Evolutionary conservation across 2,329 filamentous ascomycete species (phyloP), one percentile per base, ranked within the genome.

Genomic region (Didymella lethalis): DNA sequence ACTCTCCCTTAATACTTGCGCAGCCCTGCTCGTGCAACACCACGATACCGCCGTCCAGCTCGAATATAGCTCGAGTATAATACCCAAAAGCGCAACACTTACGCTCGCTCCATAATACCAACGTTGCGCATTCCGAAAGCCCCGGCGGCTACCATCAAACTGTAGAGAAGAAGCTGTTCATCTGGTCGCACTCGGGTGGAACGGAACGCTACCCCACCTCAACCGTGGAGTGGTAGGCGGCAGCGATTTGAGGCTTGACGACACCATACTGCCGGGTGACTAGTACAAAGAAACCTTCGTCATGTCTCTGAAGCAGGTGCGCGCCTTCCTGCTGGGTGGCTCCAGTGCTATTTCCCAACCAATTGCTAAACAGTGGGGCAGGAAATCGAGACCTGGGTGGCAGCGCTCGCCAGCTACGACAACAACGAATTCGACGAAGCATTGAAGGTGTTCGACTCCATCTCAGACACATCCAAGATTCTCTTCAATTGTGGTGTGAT

Each of bases 381-480:
- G 93, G 95, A 99, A 90, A 99, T 99, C 79, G 94, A 98, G 82
- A 96, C 92, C 48, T 99, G 95, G 95, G 95, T 98, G 67, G 84
- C 89, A 77, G 95, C 95, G 79, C 87, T 99, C 54, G 88, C 83
- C 70, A 89, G 90, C 75, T 99, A 99, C 82, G 95, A 99, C 81
- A 95, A 94, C 81, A 96, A 97, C 80, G 92, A 99, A 74, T 98
- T 96, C 79, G 94, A 98, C 73, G 90, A 94, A 66, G 88, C 95
- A 28, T 81, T 98, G 63, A 86, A 84, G 69, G 87, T 91, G 61
- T 98, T 99, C 75, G 90, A 92, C 63, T 86, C 84, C 68, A 97
- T 99, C 72, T 85, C 90, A 62, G 95, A 98, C 77, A 99, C 95
- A 0, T 97, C 95, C 69, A 98, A 97, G 83, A 99, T 99, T 63